These are phyloP conservation scores for Aspergillus floridensis DNA, from an alignment of 2,329 filamentous ascomycete genomes.

Conservation along the genomic window DNA sequence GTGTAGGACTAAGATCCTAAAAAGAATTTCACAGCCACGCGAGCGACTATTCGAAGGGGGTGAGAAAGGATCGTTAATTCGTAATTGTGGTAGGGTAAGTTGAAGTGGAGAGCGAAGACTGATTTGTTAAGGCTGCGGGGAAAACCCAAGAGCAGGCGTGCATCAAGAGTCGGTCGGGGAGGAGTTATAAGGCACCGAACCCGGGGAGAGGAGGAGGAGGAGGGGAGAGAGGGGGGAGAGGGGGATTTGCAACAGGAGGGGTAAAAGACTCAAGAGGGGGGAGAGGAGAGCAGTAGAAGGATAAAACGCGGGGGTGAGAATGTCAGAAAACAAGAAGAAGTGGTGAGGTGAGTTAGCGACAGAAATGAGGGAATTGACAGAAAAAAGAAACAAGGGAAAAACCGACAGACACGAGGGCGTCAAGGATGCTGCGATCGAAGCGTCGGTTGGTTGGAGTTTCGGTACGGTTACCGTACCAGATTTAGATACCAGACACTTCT, in stretches of 20 bases:
- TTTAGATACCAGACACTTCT: neutral
- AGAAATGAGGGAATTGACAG: slow-evolving; percentile 2
- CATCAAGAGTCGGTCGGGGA: neutral
- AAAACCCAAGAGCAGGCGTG: slow-evolving; percentile 1
- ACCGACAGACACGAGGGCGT: neutral
- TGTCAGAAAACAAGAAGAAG: neutral
- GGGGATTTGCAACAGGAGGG: neutral
- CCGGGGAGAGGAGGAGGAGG: neutral
- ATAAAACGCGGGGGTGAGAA: neutral
- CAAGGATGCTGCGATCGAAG: neutral
- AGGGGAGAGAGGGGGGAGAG: neutral
- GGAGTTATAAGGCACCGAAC: neutral
- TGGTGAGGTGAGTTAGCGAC: neutral
- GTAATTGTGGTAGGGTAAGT: neutral
- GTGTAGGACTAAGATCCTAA: neutral
- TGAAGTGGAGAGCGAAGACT: neutral
- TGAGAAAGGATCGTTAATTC: neutral
- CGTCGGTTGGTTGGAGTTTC: neutral
- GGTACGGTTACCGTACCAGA: neutral
- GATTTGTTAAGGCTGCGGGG: slow-evolving; percentile 14
- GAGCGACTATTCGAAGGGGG: neutral
- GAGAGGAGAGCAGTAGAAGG: slow-evolving; percentile 1
- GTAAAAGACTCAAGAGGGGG: neutral
- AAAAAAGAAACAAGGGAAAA: neutral
- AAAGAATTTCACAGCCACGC: neutral